phyloP scores from a whole-genome alignment of 805 yeast species.

The Kodamaea lidongshanica region DNA sequence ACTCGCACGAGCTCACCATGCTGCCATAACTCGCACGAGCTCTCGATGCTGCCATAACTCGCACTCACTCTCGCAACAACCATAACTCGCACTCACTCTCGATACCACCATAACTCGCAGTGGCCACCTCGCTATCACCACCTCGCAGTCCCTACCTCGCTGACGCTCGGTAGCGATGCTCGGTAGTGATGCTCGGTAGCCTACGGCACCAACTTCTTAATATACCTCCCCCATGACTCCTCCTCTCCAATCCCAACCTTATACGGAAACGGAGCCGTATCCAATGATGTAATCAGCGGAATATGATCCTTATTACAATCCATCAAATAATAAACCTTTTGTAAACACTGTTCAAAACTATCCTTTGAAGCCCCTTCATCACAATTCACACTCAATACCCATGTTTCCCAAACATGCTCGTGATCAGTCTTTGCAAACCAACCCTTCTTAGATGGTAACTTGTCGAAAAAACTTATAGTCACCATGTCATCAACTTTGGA shows the following conservation, averaged over 20 bases:
- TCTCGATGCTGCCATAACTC: no score
- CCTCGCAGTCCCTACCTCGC: neutral
- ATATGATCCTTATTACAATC: conserved; percentile 59
- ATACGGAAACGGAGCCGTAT: conserved; percentile 58
- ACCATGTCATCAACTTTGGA: conserved; percentile 28
- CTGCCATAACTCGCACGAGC: no score
- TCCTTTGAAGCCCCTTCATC: conserved; percentile 27
- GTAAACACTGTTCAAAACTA: conserved; percentile 36
- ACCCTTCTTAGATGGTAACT: conserved; percentile 33
- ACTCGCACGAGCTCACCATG: no score
- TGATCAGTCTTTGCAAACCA: conserved; percentile 45
- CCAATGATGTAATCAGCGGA: conserved; percentile 67
- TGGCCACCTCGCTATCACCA: no score
- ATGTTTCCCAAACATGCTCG: conserved; percentile 58
- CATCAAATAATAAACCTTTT: conserved; percentile 44
- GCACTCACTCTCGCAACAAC: no score
- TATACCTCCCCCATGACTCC: conserved; percentile 35
- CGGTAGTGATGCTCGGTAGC: neutral
- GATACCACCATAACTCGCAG: no score
- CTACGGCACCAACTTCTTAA: conserved; percentile 14
- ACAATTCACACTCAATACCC: conserved; percentile 52
- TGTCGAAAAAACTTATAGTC: conserved; percentile 35
- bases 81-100: no score
- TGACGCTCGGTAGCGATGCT: neutral
- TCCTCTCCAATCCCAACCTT: conserved; percentile 24